Evolutionary conservation across 1,284 basidiomycete genomes (phyloP).

Genomic region (Laetiporus sulphureus): DNA sequence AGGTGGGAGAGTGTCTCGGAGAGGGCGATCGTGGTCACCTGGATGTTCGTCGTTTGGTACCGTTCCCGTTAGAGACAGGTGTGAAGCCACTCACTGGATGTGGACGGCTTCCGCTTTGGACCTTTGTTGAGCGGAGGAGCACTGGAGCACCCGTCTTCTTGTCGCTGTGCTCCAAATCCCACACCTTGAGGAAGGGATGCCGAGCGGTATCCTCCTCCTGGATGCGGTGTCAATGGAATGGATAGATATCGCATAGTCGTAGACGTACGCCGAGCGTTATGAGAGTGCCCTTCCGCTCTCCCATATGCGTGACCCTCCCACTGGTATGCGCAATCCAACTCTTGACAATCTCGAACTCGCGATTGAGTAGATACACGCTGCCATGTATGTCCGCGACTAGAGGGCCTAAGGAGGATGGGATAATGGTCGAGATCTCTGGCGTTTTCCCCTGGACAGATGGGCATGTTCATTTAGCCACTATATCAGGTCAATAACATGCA

Average conservation of each 20-base stretch:
- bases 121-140: constrained; percentile 71
- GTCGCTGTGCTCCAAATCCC: constrained; percentile 78
- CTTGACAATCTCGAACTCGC: constrained; percentile 64
- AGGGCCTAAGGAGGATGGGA: constrained; percentile 55
- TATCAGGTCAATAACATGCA: no score
- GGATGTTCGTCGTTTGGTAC: constrained; percentile 2
- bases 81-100: constrained; percentile 60
- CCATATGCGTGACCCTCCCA: constrained; percentile 80
- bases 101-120: constrained; percentile 71
- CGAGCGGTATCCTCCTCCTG: constrained; percentile 76
- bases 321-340: constrained; percentile 76
- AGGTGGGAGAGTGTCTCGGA: constrained; percentile 81
- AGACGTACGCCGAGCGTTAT: constrained; percentile 77
- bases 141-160: constrained; percentile 63
- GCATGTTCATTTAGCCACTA: no score
- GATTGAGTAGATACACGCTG: constrained; percentile 68
- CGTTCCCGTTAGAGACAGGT: background rate
- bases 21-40: constrained; percentile 81
- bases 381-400: constrained; percentile 81
- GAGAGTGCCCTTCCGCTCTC: constrained; percentile 70
- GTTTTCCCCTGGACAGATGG: no score
- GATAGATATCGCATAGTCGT: background rate
- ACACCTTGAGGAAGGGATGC: constrained; percentile 82
- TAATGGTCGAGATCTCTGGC: constrained; percentile 64
- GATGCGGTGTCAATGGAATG: background rate